Base-by-base conservation (phyloP, 345 rosid genomes). In the Barbarea vulgaris region DNA sequence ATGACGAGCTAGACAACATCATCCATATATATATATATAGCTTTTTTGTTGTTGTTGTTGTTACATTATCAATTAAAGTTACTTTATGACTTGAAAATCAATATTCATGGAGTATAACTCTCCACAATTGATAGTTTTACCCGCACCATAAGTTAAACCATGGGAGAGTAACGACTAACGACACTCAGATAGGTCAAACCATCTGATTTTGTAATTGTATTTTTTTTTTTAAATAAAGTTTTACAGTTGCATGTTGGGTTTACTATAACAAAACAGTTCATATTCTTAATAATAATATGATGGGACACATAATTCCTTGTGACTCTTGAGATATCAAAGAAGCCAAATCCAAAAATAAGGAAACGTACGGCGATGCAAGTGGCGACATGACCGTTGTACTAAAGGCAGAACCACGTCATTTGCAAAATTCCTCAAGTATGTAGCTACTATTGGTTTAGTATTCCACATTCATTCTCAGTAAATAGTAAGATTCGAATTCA, bases 241-340 rank as follows among this genome's bases (percentile, higher is more conserved):
- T 17, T 58, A 39, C 5, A 59, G 15, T 7, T 8, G 7, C 41
- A 31, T 57, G 63, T 33, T 57, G 42, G 63, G n/a, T 2, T 58
- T 28, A 42, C 69, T 44, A 41, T 27, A 30, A 30, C 8, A 46
- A 55, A 55, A 46, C 47, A 74, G 59, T 56, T 66, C 13, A 46
- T 56, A 56, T 46, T 74, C 59, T 55, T 54, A 64, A 17, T 21
- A 34, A 24, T 24, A 8, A 25, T 17, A 31, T 17, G 70, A 76
- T 63, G 52, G 50, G 70, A 25, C 47, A 75, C 24, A 11, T 4
- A 69, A 76, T 53, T 69, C 60, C 18, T 12, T 31, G 50, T 21
- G 80, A 59, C 77, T 64, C 76, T 71, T 77, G 61, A 47, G 55
- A 71, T 77, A 64, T 27, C 27, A 48, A 64, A 30, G 68, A 30